A percentile compares a stretch with the other conserved stretches of the same genome.
Evolutionary conservation across 208 protist genomes (phyloP).

Genomic region (Trichomonas tenax): DNA sequence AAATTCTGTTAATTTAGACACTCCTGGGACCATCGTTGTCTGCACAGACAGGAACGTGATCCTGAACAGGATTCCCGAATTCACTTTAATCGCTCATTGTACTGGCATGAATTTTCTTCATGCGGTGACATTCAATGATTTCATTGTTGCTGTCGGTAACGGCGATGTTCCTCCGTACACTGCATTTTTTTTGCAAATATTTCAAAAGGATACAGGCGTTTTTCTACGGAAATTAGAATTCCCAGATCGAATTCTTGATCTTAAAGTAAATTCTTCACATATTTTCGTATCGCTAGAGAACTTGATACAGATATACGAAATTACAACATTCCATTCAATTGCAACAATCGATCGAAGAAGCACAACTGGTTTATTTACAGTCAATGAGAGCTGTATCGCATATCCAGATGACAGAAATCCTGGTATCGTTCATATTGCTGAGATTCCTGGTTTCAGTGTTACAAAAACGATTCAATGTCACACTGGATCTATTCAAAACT

Average conservation of each 20-base stretch:
- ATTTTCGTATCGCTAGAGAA: not conserved
- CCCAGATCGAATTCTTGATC: not conserved
- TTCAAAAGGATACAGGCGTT: not conserved
- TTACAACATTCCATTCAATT: not conserved
- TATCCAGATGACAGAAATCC: not conserved
- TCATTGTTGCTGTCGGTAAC: not conserved
- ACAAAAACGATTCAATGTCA: not conserved
- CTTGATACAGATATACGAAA: not conserved
- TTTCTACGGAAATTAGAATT: not conserved
- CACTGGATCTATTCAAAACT: not conserved
- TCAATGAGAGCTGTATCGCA: not conserved
- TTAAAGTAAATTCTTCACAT: not conserved
- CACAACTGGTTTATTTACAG: not conserved
- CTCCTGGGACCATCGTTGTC: not conserved
- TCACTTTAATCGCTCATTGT: not conserved
- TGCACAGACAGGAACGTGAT: not conserved
- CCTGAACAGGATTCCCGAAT: not conserved
- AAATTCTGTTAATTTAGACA: not conserved
- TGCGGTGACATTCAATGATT: not conserved
- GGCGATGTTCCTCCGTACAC: not conserved
- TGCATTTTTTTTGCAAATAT: not conserved
- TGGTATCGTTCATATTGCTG: not conserved
- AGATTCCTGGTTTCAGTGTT: not conserved
- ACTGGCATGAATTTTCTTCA: not conserved
- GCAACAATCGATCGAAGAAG: not conserved